Percentiles rank a stretch among this genome's conserved stretches.
Conservation (phyloP, 257 asterid species). For the Plectranthus barbatus region DNA sequence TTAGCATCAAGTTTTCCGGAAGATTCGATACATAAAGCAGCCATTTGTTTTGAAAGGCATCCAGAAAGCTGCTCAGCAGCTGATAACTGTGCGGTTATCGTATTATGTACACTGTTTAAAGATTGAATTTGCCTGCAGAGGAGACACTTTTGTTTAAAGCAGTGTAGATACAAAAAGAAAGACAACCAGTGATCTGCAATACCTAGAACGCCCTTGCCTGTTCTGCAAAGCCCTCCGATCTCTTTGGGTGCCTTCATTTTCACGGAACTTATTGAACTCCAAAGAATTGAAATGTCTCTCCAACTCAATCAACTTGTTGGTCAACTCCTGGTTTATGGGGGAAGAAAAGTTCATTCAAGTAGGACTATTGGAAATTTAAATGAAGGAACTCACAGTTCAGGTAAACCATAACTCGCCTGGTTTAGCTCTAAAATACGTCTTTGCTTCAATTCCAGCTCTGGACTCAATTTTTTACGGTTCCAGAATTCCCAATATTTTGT, state of each 20-base stretch:
- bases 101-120: slow-evolving; percentile 54
- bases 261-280: slow-evolving; percentile 77
- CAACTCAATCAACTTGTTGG: slow-evolving; percentile 73
- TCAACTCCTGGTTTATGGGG: slow-evolving; percentile 43
- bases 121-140: slow-evolving; percentile 65
- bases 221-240: slow-evolving; percentile 35
- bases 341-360: slow-evolving; percentile 9
- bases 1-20: slow-evolving; percentile 50
- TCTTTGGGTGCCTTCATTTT: slow-evolving; percentile 34
- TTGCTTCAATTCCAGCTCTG: slow-evolving; percentile 76
- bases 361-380: slow-evolving; percentile 2
- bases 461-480: slow-evolving; percentile 77
- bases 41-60: slow-evolving; percentile 77
- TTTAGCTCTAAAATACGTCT: slow-evolving; percentile 51
- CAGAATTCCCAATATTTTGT: slow-evolving; percentile 79
- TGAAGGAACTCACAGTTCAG: slow-evolving; percentile 4
- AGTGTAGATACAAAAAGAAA: background rate
- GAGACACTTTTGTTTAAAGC: slow-evolving; percentile 7
- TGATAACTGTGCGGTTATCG: slow-evolving; percentile 64
- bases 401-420: slow-evolving; percentile 42
- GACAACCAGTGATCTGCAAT: slow-evolving; percentile 12
- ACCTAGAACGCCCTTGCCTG: slow-evolving; percentile 63
- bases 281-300: slow-evolving; percentile 83
- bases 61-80: slow-evolving; percentile 89
- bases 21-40: slow-evolving; percentile 54